Conservation (phyloP, 73 alveolate species). For the Tetrahymena borealis region DNA sequence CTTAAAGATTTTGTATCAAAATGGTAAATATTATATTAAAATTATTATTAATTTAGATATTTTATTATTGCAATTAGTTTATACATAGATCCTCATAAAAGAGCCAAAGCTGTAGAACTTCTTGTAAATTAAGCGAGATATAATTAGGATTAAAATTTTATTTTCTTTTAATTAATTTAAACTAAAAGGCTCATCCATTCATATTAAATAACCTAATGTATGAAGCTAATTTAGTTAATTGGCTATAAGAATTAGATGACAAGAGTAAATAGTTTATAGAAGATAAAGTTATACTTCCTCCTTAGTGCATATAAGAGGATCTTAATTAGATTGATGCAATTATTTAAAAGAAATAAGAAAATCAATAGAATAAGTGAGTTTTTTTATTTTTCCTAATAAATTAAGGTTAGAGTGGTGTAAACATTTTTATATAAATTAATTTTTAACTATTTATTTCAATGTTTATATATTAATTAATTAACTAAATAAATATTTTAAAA, state of each 20-base stretch:
- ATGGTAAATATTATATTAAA: not conserved
- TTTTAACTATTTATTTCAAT: no score
- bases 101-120: conserved; percentile 27
- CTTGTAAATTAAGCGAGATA: not conserved
- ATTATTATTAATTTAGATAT: not conserved
- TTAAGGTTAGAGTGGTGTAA: no score
- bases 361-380: no score
- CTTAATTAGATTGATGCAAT: not conserved
- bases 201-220: not conserved
- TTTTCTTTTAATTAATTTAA: not conserved
- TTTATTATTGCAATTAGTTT: conserved; percentile 2
- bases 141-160: not conserved
- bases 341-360: no score
- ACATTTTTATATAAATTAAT: no score
- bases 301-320: not conserved
- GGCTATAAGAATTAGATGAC: not conserved
- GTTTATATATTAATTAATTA: not conserved
- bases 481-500: not conserved
- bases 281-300: not conserved
- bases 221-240: not conserved
- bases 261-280: not conserved
- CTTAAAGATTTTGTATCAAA: not conserved
- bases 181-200: not conserved
- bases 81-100: conserved; percentile 12
- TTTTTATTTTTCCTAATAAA: no score